These are phyloP conservation scores for Lasiodiplodia hormozganensis DNA, from an alignment of 2,329 filamentous ascomycete genomes.

Conservation along the genomic window DNA sequence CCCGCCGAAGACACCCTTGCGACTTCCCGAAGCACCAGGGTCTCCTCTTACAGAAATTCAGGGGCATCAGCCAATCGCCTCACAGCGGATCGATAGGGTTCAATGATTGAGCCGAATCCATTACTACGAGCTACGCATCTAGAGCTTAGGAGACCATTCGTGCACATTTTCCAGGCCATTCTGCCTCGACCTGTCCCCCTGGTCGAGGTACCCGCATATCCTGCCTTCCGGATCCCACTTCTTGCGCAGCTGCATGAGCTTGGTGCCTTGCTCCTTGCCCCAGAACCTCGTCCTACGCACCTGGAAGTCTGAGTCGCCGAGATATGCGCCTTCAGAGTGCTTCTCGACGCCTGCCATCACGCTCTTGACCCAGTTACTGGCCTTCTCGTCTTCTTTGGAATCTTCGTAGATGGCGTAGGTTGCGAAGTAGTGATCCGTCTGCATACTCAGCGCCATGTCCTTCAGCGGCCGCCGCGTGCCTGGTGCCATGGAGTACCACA, in stretches of 20 bases:
- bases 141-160: slow-evolving; percentile 22
- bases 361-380: slow-evolving; percentile 53
- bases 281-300: slow-evolving; percentile 57
- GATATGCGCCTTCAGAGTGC: slow-evolving; percentile 58
- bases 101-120: neutral
- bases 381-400: slow-evolving; percentile 53
- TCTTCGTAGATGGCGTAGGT: slow-evolving; percentile 61
- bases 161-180: slow-evolving; percentile 45
- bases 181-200: slow-evolving; percentile 51
- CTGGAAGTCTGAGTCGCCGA: slow-evolving; percentile 64
- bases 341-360: slow-evolving; percentile 45
- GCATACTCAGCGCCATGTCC: slow-evolving; percentile 63
- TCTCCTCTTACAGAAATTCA: neutral
- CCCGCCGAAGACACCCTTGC: neutral
- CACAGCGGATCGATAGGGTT: neutral
- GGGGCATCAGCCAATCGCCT: neutral
- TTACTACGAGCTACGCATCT: neutral
- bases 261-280: slow-evolving; percentile 51
- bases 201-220: slow-evolving; percentile 56
- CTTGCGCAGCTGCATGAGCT: slow-evolving; percentile 52
- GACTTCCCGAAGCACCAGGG: neutral
- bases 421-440: slow-evolving; percentile 64
- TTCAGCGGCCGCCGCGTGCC: slow-evolving; percentile 50
- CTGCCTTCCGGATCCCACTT: slow-evolving; percentile 54
- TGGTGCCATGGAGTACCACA: slow-evolving; percentile 40